Evolutionary conservation across 2,329 filamentous ascomycete genomes (phyloP).

Genomic region (Stagonosporopsis tanaceti): DNA sequence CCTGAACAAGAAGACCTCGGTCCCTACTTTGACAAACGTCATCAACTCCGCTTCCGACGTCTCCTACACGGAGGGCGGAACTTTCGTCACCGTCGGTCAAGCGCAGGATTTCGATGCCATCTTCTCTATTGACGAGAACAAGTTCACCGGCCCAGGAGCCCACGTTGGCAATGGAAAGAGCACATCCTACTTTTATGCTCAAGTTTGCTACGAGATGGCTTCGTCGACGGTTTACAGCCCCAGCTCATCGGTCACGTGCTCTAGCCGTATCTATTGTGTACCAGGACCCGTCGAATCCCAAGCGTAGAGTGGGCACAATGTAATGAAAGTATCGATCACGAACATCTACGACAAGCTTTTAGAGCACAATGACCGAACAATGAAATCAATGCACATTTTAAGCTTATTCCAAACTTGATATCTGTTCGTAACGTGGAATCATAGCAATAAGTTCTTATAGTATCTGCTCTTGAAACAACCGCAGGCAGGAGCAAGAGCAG

Average conservation of each 20-base stretch:
- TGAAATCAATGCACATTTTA: too few species aligned
- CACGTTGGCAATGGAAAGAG: slow-evolving; percentile 6
- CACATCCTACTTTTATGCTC: slow-evolving; percentile 9
- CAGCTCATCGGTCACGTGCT: slow-evolving; percentile 3
- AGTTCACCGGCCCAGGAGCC: slow-evolving; percentile 1
- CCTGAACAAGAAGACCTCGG: slow-evolving; percentile 6
- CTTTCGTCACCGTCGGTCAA: slow-evolving; percentile 3
- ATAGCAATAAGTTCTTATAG: too few species aligned
- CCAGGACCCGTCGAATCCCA: neutral
- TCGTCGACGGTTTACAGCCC: slow-evolving; percentile 6
- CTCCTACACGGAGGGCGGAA: slow-evolving; percentile 2
- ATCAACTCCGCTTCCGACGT: slow-evolving; percentile 3
- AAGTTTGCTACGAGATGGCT: slow-evolving; percentile 5
- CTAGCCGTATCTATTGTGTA: slow-evolving; percentile 4
- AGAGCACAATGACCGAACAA: too few species aligned
- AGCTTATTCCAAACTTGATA: too few species aligned
- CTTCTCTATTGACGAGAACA: slow-evolving; percentile 4
- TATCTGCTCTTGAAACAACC: too few species aligned
- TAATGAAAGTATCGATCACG: too few species aligned
- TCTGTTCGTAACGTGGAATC: too few species aligned
- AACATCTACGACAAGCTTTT: too few species aligned
- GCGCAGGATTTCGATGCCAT: slow-evolving; percentile 7
- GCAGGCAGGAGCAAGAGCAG: too few species aligned
- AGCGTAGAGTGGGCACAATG: too few species aligned
- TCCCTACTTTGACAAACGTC: slow-evolving; percentile 1